Evolutionary conservation across 106 monocot species (phyloP), one percentile per base, ranked within the genome.

Genomic region (Platanthera zijinensis): DNA sequence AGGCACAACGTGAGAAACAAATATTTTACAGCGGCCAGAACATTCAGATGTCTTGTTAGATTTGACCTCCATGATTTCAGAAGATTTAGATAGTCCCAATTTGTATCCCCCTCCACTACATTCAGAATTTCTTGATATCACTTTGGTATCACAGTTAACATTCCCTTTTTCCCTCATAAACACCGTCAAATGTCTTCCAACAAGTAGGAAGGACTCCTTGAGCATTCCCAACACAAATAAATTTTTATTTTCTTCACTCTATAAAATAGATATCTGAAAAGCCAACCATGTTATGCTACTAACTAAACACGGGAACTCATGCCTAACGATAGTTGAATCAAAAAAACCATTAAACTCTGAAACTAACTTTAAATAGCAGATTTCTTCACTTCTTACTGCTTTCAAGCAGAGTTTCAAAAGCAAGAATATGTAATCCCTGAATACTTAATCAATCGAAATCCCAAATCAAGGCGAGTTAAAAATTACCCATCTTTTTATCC

Each of bases 1-100:
- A 75, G 91, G 80, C 48, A 88, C 91, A 88, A 99, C 72, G 74
- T 99, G 92, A 70, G 92, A 92, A 15, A 94, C 86, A 84, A 79
- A 88, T 10, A 94, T 82, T 78, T 81, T 64, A 17, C 70, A 30
- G 1, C 48, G 22, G 21, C 39, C 48, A 56, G 17, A 67, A 50
- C 73, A 64, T 61, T 73, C 66, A 30, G 49, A 72, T 81, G 13
- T 45, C 5, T 57, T 78, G 17, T 10, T 5, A 3, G 8, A 1
- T 45, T 7, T 5, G 1, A 18, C 5, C 22, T 76, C 69, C 46
- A 11, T 17, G 73, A 71, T 52, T 80, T 64, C 80, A 39, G 7
- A n/a, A 54, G 51, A 53, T 73, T 78, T 78, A 19, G 59, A 46
- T 21, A 54, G 68, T 50, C 12, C 18, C 48, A 46, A 18, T 57